A percentile compares a stretch with the other conserved stretches of the same genome.
These are phyloP conservation scores for Colletotrichum lini DNA, from an alignment of 2,329 filamentous ascomycete species.

Conservation along the genomic window DNA sequence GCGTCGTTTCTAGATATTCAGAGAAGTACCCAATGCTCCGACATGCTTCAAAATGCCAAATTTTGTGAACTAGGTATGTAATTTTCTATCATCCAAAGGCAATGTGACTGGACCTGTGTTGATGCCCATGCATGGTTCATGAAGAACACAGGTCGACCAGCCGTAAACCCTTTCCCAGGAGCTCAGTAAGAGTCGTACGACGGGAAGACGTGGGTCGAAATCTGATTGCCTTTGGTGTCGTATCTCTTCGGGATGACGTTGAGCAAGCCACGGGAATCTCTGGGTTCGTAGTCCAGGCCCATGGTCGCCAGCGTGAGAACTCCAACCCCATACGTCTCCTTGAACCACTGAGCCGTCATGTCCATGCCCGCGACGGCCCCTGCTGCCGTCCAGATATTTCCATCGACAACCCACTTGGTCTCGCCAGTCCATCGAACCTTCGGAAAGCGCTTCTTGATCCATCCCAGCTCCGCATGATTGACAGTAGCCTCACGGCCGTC, in stretches of 20 bases:
- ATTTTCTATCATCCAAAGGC: too few species aligned
- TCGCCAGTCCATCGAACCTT: constrained; percentile 60
- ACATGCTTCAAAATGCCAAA: too few species aligned
- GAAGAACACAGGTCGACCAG: not conserved
- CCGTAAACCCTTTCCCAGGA: not conserved
- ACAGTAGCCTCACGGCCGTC: constrained; percentile 60
- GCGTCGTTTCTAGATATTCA: too few species aligned
- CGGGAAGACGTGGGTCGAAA: constrained; percentile 45
- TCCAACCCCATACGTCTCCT: constrained; percentile 51
- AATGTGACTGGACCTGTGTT: too few species aligned
- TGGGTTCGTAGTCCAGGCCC: constrained; percentile 54
- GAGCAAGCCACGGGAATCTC: constrained; percentile 50
- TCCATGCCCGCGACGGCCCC: constrained; percentile 63
- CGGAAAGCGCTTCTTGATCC: constrained; percentile 51
- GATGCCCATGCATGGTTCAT: too few species aligned
- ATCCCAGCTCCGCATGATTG: constrained; percentile 54
- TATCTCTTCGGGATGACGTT: constrained; percentile 49
- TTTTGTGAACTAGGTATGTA: too few species aligned
- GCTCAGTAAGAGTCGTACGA: constrained; percentile 1
- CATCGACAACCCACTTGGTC: constrained; percentile 61
- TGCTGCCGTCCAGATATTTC: constrained; percentile 62
- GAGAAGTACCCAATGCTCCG: too few species aligned
- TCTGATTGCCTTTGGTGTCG: constrained; percentile 48
- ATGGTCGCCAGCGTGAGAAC: constrained; percentile 45
- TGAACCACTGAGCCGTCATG: constrained; percentile 58